A percentile compares a stretch with the other conserved stretches of the same genome.
phyloP scores from a whole-genome alignment of 352 stramenopile species.

The Phytopythium litorale region DNA sequence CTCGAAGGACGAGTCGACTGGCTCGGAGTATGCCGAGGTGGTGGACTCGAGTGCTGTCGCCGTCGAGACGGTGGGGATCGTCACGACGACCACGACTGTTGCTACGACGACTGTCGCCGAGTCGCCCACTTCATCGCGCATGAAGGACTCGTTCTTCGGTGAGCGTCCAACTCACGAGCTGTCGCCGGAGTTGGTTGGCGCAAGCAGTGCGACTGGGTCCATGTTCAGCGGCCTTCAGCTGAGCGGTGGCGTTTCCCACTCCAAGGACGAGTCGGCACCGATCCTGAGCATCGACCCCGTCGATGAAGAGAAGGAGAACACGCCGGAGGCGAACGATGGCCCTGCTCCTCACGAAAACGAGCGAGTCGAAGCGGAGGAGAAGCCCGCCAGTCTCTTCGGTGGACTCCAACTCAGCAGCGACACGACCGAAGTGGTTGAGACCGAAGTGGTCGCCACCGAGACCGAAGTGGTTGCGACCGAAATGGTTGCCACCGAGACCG shows the following conservation, averaged over 20 bases:
- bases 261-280: conserved; percentile 1
- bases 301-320: conserved; percentile 3
- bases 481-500: neutral
- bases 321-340: neutral
- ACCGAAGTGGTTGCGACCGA: neutral
- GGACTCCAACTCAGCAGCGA: conserved; percentile 6
- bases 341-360: neutral
- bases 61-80: conserved; percentile 1
- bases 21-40: conserved; percentile 7
- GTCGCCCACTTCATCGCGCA: conserved; percentile 35
- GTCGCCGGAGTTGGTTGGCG: conserved; percentile 10
- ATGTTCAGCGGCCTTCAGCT: conserved; percentile 46
- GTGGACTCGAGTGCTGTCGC: conserved; percentile 1
- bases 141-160: conserved; percentile 56
- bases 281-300: neutral
- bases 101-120: conserved; percentile 7
- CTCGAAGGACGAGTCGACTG: conserved; percentile 10
- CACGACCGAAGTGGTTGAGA: neutral
- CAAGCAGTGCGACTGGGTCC: conserved; percentile 19
- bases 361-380: neutral
- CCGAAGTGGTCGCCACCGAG: no score
- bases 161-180: conserved; percentile 12
- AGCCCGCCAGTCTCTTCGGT: conserved; percentile 4
- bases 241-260: conserved; percentile 15
- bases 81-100: neutral